Conservation (phyloP, 2,329 filamentous ascomycete species). For the Neoarthrinium moseri region DNA sequence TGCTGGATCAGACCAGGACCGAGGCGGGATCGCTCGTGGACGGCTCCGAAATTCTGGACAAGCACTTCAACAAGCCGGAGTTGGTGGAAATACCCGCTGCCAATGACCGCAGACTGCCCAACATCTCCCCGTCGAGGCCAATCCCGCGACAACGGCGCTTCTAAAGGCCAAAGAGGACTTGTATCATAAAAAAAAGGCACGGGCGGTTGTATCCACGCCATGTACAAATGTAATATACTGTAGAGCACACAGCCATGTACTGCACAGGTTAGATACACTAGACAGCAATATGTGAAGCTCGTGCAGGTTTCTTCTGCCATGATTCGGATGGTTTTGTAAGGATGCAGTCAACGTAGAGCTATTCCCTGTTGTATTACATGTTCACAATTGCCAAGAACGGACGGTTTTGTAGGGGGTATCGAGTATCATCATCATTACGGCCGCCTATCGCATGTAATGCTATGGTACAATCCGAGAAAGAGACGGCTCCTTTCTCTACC, state of each 20-base stretch:
- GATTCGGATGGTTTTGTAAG: no score
- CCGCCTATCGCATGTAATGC: constrained; percentile 7
- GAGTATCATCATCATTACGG: constrained; percentile 24
- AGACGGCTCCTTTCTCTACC: background rate
- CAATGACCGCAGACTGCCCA: background rate
- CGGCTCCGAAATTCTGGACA: constrained; percentile 49
- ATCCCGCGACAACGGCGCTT: background rate
- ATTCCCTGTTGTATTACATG: background rate
- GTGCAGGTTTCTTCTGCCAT: no score
- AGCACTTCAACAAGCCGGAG: constrained; percentile 25
- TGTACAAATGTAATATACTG: constrained; percentile 12
- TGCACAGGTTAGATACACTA: no score
- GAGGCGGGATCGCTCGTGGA: constrained; percentile 58
- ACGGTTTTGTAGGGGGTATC: constrained; percentile 18
- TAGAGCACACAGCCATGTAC: background rate
- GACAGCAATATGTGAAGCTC: no score
- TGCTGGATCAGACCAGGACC: constrained; percentile 53
- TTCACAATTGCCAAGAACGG: background rate
- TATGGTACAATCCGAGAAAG: constrained; percentile 1
- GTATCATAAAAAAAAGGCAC: background rate
- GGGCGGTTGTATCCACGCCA: background rate
- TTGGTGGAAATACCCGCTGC: background rate
- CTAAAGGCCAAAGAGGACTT: no score
- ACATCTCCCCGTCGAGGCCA: background rate
- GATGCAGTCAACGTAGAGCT: no score